phyloP scores from a whole-genome alignment of 2,329 filamentous ascomycete species.

The Neofusicoccum laricinum region DNA sequence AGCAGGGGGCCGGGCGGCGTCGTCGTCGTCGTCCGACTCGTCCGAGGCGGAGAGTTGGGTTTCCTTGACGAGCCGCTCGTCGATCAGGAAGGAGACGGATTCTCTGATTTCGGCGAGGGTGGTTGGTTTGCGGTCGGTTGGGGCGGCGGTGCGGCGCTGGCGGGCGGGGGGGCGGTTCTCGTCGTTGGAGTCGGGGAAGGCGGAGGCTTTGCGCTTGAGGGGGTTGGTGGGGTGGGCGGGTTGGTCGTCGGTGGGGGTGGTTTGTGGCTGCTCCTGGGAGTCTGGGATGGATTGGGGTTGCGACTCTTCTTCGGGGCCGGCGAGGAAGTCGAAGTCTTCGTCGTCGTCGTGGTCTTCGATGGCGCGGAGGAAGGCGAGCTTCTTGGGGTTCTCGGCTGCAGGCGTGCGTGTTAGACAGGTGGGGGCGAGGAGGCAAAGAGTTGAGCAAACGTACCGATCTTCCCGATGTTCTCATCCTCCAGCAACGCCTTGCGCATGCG shows the following conservation, averaged over 20 bases:
- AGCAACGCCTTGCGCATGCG: conserved; percentile 89
- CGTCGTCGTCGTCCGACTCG: conserved; percentile 48
- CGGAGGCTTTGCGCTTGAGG: conserved; percentile 37
- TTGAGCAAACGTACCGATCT: conserved; percentile 52
- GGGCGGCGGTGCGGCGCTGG: conserved; percentile 56
- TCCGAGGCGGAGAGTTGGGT: conserved; percentile 45
- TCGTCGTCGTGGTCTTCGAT: conserved; percentile 76
- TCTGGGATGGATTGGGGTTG: conserved; percentile 31
- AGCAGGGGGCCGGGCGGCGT: conserved; percentile 28
- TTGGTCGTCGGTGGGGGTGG: background rate
- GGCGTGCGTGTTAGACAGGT: conserved; percentile 11
- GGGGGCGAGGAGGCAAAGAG: background rate
- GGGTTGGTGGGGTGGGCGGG: conserved; percentile 24
- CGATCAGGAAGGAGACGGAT: conserved; percentile 78
- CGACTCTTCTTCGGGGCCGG: conserved; percentile 33
- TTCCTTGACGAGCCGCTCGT: conserved; percentile 59
- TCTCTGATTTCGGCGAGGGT: conserved; percentile 78
- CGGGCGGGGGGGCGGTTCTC: conserved; percentile 53
- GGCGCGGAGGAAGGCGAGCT: conserved; percentile 82
- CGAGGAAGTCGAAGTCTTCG: conserved; percentile 73
- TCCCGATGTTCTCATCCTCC: conserved; percentile 83
- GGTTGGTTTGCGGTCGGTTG: conserved; percentile 59
- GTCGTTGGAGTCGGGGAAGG: conserved; percentile 39
- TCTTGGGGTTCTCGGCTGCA: conserved; percentile 76
- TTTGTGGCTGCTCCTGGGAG: conserved; percentile 33